Evolutionary conservation across 148 eudicot genomes (phyloP).

Genomic region (Camellia lanceoleosa): DNA sequence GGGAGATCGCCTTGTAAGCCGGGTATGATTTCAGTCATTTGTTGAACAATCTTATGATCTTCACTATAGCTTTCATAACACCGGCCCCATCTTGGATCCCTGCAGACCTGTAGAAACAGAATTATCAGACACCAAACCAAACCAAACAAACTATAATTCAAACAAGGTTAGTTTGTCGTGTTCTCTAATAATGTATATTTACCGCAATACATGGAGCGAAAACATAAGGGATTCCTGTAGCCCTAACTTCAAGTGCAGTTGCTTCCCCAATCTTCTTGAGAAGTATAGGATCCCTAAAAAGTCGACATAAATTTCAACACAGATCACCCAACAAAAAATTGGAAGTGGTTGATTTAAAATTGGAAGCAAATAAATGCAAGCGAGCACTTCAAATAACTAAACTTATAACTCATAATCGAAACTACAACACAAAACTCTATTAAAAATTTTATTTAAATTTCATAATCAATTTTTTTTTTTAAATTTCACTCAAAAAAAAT

Average conservation of each 20-base stretch:
- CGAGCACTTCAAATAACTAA: no score
- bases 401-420: no score
- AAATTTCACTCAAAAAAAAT: no score
- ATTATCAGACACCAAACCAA: background rate
- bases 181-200: background rate
- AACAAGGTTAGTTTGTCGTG: background rate
- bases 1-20: slow-evolving; percentile 85
- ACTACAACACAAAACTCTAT: no score
- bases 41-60: slow-evolving; percentile 65
- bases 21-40: slow-evolving; percentile 81
- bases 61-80: slow-evolving; percentile 89
- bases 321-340: background rate
- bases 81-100: slow-evolving; percentile 90
- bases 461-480: no score
- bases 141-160: background rate
- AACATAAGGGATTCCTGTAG: slow-evolving; percentile 24
- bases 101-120: slow-evolving; percentile 46
- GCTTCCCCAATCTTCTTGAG: slow-evolving; percentile 26
- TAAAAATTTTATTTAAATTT: no score
- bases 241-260: slow-evolving; percentile 21
- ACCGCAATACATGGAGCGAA: slow-evolving; percentile 73
- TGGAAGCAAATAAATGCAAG: no score
- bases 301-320: background rate
- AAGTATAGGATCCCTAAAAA: slow-evolving; percentile 18
- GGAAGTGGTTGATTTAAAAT: no score